Evolutionary conservation across 371 early-diverging fungal genomes (phyloP).

Genomic region (Cokeromyces recurvatus): DNA sequence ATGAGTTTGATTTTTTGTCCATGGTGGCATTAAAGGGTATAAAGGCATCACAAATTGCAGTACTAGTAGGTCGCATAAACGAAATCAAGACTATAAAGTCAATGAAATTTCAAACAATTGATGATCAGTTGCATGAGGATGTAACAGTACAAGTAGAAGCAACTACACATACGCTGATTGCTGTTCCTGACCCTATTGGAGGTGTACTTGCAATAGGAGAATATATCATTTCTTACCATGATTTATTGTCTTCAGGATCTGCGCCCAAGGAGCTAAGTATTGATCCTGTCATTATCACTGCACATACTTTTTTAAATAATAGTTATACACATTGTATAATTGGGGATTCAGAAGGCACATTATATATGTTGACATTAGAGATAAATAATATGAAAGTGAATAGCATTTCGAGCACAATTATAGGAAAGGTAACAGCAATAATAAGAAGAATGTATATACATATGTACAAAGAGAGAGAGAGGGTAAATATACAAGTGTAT

Average conservation of each 20-base stretch:
- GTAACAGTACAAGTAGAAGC: slow-evolving; percentile 34
- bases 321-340: slow-evolving; percentile 58
- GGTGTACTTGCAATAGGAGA: slow-evolving; percentile 73
- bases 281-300: slow-evolving; percentile 35
- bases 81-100: slow-evolving; percentile 14
- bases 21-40: slow-evolving; percentile 9
- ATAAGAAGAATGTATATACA: neutral
- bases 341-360: slow-evolving; percentile 66
- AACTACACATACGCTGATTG: slow-evolving; percentile 53
- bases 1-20: slow-evolving; percentile 13
- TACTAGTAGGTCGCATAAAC: slow-evolving; percentile 17
- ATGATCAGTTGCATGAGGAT: neutral
- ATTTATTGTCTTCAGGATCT: slow-evolving; percentile 10
- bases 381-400: slow-evolving; percentile 12
- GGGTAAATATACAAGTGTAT: too few species aligned
- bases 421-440: slow-evolving; percentile 18
- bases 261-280: slow-evolving; percentile 43
- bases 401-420: slow-evolving; percentile 1
- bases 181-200: slow-evolving; percentile 55
- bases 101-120: neutral
- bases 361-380: slow-evolving; percentile 58
- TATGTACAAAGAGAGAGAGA: too few species aligned
- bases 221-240: slow-evolving; percentile 56
- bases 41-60: slow-evolving; percentile 1
- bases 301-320: slow-evolving; percentile 32